Conservation (phyloP, 208 protist genomes). For the Leptomonas seymouri region DNA sequence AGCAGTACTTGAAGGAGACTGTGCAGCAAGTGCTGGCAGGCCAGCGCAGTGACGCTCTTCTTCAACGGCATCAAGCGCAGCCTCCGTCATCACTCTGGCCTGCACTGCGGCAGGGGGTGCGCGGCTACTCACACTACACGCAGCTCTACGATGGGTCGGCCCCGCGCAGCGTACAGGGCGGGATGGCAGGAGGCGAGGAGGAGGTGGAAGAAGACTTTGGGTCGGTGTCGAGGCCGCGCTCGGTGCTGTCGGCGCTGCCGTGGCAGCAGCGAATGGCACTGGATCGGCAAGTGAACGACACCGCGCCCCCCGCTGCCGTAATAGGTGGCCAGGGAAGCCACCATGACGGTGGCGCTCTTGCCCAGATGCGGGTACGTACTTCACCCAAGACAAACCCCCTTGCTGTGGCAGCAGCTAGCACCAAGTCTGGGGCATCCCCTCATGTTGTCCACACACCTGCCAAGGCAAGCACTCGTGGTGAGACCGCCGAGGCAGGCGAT, state of each 20-base stretch:
- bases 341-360: not conserved
- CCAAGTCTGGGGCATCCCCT: not conserved
- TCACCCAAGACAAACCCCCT: not conserved
- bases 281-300: not conserved
- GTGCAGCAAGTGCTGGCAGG: slow-evolving; percentile 25
- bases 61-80: not conserved
- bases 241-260: slow-evolving; percentile 17
- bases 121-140: slow-evolving; percentile 10
- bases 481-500: not conserved
- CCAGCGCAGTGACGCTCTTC: not conserved
- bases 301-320: not conserved
- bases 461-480: not conserved
- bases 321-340: not conserved
- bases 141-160: slow-evolving; percentile 6
- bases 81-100: not conserved
- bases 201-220: slow-evolving; percentile 27
- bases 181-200: not conserved
- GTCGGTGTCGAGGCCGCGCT: slow-evolving; percentile 20
- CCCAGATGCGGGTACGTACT: not conserved
- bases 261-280: slow-evolving; percentile 4
- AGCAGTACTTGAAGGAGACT: slow-evolving; percentile 31
- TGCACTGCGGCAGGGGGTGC: not conserved
- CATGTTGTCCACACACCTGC: not conserved
- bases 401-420: not conserved
- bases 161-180: slow-evolving; percentile 3